Conservation (phyloP, 768 basidiomycete genomes). For the Trametes elegans region DNA sequence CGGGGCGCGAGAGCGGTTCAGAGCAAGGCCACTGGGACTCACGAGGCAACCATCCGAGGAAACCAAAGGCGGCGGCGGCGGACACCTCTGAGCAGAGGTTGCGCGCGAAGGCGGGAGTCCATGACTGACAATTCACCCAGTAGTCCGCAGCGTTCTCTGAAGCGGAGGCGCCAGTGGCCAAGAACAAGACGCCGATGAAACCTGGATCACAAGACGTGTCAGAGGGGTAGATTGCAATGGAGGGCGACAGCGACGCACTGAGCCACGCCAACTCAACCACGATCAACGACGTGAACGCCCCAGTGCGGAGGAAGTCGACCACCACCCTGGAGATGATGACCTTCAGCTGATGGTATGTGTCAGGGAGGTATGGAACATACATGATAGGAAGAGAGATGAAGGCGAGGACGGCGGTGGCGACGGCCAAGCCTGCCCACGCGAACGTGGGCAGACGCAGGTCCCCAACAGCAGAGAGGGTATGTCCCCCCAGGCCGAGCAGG, state of each 20-base stretch:
- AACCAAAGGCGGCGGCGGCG: constrained; percentile 28
- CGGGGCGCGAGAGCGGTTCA: not conserved
- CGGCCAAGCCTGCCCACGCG: constrained; percentile 20
- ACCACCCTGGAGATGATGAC: constrained; percentile 20
- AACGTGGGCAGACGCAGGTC: not conserved
- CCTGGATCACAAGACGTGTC: constrained; percentile 10
- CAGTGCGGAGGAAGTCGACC: constrained; percentile 25
- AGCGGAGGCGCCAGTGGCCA: constrained; percentile 25
- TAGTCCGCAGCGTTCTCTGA: constrained; percentile 12
- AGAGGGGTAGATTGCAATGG: too few relatives aligned
- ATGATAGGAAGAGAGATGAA: constrained; percentile 20
- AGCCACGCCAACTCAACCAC: constrained; percentile 30
- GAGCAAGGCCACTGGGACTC: not conserved
- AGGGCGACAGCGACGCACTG: constrained; percentile 5
- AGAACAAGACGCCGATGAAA: constrained; percentile 31
- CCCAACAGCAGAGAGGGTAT: constrained; percentile 6
- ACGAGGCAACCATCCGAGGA: constrained; percentile 27
- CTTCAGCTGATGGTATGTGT: not conserved
- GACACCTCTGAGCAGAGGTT: constrained; percentile 25
- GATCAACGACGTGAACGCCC: constrained; percentile 31
- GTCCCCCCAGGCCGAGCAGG: constrained; percentile 17
- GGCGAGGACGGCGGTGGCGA: constrained; percentile 25
- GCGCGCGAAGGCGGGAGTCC: constrained; percentile 2
- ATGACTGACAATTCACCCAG: constrained; percentile 6
- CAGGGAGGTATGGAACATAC: constrained; percentile 11